Evolutionary conservation across 371 early-diverging fungal genomes (phyloP).

Genomic region (Mucor saturninus): DNA sequence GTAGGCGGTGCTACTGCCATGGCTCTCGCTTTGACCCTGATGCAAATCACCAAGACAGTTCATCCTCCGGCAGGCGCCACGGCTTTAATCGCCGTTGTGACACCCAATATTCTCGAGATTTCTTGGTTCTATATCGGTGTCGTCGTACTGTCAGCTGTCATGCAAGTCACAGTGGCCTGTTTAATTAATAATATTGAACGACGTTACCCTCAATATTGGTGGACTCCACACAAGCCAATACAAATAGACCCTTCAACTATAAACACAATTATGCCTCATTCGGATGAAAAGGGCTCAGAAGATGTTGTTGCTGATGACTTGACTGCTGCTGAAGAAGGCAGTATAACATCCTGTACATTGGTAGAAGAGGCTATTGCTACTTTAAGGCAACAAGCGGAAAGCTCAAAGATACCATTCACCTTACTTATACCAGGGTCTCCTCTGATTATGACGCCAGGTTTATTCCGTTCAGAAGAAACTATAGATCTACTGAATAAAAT

Average conservation of each 20-base stretch:
- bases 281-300: not conserved
- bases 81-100: constrained; percentile 65
- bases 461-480: too few species aligned
- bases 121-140: constrained; percentile 69
- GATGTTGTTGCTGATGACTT: constrained; percentile 5
- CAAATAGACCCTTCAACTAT: constrained; percentile 15
- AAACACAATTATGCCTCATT: constrained; percentile 10
- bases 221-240: constrained; percentile 37
- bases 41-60: constrained; percentile 73
- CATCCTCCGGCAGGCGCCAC: constrained; percentile 82
- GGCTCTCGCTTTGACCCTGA: constrained; percentile 63
- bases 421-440: too few species aligned
- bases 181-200: constrained; percentile 72
- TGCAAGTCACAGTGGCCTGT: constrained; percentile 66
- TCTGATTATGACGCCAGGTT: too few species aligned
- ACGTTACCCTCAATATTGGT: constrained; percentile 75
- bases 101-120: constrained; percentile 44
- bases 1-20: constrained; percentile 72
- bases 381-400: too few species aligned
- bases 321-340: constrained; percentile 15
- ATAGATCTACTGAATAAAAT: too few species aligned
- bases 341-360: too few species aligned
- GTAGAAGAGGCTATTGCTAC: not conserved
- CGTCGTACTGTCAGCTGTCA: constrained; percentile 51
- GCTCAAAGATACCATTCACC: too few species aligned